Evolutionary conservation across 352 stramenopile species (phyloP).

Genomic region (Halophytophthora polymorphica): DNA sequence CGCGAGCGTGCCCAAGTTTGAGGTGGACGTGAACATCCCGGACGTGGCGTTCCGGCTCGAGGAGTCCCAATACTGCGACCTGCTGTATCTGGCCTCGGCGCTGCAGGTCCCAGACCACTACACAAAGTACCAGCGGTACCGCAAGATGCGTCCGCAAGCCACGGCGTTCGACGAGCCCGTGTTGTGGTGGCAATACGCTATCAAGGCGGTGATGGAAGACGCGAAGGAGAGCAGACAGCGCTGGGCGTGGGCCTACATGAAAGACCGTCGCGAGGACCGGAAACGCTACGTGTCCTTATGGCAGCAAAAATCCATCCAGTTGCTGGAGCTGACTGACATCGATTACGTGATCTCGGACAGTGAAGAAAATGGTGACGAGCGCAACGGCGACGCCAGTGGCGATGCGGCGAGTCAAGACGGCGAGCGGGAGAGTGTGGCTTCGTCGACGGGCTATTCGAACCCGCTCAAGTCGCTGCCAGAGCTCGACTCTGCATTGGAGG

Average conservation of each 20-base stretch:
- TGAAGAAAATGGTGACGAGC: conserved; percentile 50
- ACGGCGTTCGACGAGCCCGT: conserved; percentile 50
- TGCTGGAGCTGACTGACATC: conserved; percentile 28
- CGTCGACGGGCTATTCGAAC: conserved; percentile 7
- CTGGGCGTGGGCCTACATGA: conserved; percentile 85
- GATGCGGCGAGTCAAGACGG: conserved; percentile 17
- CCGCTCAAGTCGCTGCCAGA: conserved; percentile 17
- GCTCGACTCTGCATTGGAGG: conserved; percentile 45
- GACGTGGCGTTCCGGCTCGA: conserved; percentile 81
- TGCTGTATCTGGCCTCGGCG: conserved; percentile 72
- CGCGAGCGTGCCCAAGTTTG: conserved; percentile 72
- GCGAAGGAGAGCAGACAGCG: conserved; percentile 56
- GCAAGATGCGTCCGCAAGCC: conserved; percentile 52
- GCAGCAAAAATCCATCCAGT: conserved; percentile 33
- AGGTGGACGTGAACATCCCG: conserved; percentile 74
- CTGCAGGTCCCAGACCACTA: conserved; percentile 74
- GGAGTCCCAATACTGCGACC: conserved; percentile 86
- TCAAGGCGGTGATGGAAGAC: conserved; percentile 59
- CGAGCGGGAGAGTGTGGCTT: conserved; percentile 5
- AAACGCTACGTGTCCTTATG: conserved; percentile 71
- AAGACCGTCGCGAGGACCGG: conserved; percentile 75
- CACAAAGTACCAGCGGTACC: conserved; percentile 77
- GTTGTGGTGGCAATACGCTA: conserved; percentile 83
- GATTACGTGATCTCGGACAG: conserved; percentile 49
- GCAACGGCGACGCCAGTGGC: conserved; percentile 11